Evolutionary conservation across 2,329 filamentous ascomycete species (phyloP).

Genomic region (Aspergillus arachidicola): DNA sequence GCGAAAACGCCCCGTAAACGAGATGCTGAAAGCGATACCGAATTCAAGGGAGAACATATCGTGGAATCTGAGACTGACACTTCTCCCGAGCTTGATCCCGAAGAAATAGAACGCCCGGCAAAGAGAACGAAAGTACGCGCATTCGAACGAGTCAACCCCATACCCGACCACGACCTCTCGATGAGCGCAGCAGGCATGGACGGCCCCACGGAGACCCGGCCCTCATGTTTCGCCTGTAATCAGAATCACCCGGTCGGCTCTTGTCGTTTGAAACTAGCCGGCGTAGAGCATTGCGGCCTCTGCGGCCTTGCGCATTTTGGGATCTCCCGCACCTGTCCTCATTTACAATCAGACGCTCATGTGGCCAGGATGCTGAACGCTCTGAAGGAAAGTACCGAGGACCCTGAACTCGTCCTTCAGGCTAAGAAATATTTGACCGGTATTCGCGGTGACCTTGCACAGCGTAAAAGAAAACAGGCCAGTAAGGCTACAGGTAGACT

Average conservation of each 20-base stretch:
- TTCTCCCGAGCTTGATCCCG: slow-evolving; percentile 22
- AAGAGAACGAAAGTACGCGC: slow-evolving; percentile 32
- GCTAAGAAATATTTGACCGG: slow-evolving; percentile 61
- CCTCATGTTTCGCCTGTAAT: slow-evolving; percentile 57
- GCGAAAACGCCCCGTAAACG: slow-evolving; percentile 24
- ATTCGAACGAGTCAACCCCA: slow-evolving; percentile 42
- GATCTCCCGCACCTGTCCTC: slow-evolving; percentile 59
- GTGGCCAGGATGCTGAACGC: slow-evolving; percentile 66
- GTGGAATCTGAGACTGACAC: slow-evolving; percentile 31
- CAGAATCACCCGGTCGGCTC: slow-evolving; percentile 58
- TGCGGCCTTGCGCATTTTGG: slow-evolving; percentile 67
- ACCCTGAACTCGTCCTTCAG: slow-evolving; percentile 53
- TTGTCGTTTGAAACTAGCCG: slow-evolving; percentile 63
- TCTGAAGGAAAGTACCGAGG: slow-evolving; percentile 61
- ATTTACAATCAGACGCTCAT: slow-evolving; percentile 64
- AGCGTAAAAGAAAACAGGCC: slow-evolving; percentile 48
- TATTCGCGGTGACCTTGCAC: slow-evolving; percentile 58
- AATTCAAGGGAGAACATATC: slow-evolving; percentile 33
- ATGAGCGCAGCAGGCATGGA: slow-evolving; percentile 18
- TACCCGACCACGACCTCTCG: slow-evolving; percentile 1
- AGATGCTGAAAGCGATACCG: slow-evolving; percentile 32
- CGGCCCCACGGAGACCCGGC: slow-evolving; percentile 18
- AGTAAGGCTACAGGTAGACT: slow-evolving; percentile 19
- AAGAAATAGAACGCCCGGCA: slow-evolving; percentile 24
- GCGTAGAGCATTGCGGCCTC: slow-evolving; percentile 64